Evolutionary conservation across 148 eudicot genomes (phyloP), one percentile per base, ranked within the genome.

Genomic region (Nyssa sinensis): DNA sequence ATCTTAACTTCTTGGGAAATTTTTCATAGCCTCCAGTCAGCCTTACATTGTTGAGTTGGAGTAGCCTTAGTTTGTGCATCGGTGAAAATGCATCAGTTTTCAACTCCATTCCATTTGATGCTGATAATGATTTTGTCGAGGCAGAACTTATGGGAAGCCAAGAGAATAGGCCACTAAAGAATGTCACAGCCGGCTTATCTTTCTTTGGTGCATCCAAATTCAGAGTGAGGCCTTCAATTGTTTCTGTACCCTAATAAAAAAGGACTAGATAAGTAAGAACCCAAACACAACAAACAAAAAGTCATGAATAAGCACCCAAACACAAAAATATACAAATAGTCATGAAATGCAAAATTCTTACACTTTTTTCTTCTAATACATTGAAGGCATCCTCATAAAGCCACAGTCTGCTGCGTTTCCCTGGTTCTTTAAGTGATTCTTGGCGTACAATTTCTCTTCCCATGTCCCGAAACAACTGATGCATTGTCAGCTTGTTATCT

Each of bases 361-460:
- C 44, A 37, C 9, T 37, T 37, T 37, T 37, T 37, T 37, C 44
- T 37, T 11, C 10, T 5, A 74, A 31, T 17, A 74, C 62, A 31
- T 33, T 7, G 7, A 31, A 32, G 4, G 35, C 3, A 55, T 31
- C 51, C 10, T 23, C 12, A 17, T 53, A 0, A 31, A 21, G 33
- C 71, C 78, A 66, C 21, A 75, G 57, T 19, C 70, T 63, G 19
- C 64, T 66, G 9, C 51, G 74, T 29, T 30, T 49, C 25, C 62
- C 62, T 11, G 57, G 75, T 6, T 77, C 25, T 8, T 32, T 25
- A 19, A 67, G 67, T 25, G 66, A 60, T 39, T 61, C 55, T 62
- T 72, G 69, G 30, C 49, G 62, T 0, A 74, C 39, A 28, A 74
- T 30, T 19, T 64, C 69, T 51, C 70, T 74, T 62, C 49, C 77